These are phyloP conservation scores for Vitellaria paradoxa DNA, from an alignment of 179 eudicot genomes.

Conservation along the genomic window DNA sequence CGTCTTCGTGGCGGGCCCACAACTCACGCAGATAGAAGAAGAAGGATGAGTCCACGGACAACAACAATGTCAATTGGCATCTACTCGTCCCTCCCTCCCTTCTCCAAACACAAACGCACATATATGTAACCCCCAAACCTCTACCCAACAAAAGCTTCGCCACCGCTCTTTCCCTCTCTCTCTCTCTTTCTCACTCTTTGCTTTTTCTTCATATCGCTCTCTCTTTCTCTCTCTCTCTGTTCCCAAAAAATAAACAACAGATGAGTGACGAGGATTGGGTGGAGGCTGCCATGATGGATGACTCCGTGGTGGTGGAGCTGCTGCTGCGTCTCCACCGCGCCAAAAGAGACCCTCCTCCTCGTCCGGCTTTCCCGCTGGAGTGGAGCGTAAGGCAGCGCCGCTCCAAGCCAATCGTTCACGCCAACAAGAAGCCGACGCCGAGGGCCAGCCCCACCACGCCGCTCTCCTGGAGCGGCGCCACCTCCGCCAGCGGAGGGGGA, in stretches of 20 bases:
- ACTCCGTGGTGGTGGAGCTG: slow-evolving; percentile 36
- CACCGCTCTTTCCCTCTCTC: slow-evolving; percentile 7
- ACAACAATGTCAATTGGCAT: slow-evolving; percentile 8
- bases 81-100: slow-evolving; percentile 9
- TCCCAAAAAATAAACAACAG: background rate
- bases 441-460: slow-evolving; percentile 49
- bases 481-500: slow-evolving; percentile 28
- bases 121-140: slow-evolving; percentile 7
- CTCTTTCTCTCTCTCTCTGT: background rate
- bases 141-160: too few relatives aligned
- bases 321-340: slow-evolving; percentile 28
- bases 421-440: slow-evolving; percentile 12
- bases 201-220: slow-evolving; percentile 15
- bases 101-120: too few relatives aligned
- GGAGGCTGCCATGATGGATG: slow-evolving; percentile 38
- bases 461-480: slow-evolving; percentile 38
- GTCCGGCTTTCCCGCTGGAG: slow-evolving; percentile 16
- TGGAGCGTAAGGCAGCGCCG: slow-evolving; percentile 48
- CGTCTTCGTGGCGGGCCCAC: too few relatives aligned
- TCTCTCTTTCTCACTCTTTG: slow-evolving; percentile 33
- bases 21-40: too few relatives aligned
- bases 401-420: slow-evolving; percentile 19
- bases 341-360: background rate
- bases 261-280: slow-evolving; percentile 36
- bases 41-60: background rate